Base-by-base conservation (phyloP, 164 flowering plant genomes). In the Aristolochia californica region DNA sequence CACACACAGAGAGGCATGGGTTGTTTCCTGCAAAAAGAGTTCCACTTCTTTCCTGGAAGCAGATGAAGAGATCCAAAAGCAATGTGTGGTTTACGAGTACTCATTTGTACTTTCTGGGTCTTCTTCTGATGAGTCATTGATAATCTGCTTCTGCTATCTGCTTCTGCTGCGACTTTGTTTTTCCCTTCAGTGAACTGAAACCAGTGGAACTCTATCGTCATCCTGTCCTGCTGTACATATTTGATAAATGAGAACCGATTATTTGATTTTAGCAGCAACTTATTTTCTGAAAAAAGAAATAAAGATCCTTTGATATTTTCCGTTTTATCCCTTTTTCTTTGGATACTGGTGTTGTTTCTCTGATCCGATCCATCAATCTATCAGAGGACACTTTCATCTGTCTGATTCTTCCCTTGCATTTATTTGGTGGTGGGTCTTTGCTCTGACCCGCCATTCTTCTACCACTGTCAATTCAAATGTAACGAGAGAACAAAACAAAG, bases 361-460 rank as follows among this genome's bases (percentile, higher is more conserved):
- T 56, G 11, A 61, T 65, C 56, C 47, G 65, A 66, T 44, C 58
- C 58, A 26, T 49, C 30, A 34, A 51, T 22, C 45, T 15, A 52
- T 28, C 59, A 40, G 56, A 52, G 58, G 59, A 23, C 17, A 50
- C 10, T 47, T 28, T 47, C 34, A 20, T 18, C 13, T 45, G 18
- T 38, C 11, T 26, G 24, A 38, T n/a, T 49, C 61, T 25, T 56
- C 57, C 53, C 62, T 78, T 75, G 72, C 78, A 73, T 78, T 80
- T 79, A 66, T 65, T 45, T 18, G 9, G 14, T 55, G 45, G 26
- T 48, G 28, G 34, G 52, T 48, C 24, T 34, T 55, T 50, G 11
- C 55, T 67, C 51, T 54, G 62, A 66, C 47, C 59, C 55, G 21
- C 59, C 52, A 56, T 22, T 17, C 22, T 47, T 62, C 27, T 58